Base-by-base conservation (phyloP, 139 green algal genomes). In the Chlorella ohadii region DNA sequence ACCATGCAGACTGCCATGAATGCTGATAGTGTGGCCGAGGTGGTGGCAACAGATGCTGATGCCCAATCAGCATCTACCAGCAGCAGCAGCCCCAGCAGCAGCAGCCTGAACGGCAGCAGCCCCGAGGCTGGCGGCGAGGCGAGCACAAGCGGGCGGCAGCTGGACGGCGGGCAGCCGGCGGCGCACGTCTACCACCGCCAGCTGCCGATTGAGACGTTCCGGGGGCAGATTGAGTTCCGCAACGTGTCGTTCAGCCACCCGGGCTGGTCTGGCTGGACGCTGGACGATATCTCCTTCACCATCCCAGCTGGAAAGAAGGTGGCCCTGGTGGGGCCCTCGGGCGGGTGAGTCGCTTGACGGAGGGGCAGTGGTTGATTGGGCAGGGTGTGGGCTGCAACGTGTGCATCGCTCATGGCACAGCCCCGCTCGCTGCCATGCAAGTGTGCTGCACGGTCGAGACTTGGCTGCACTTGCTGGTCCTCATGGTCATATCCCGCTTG, bases 301-400 rank as follows among this genome's bases (percentile, higher is more conserved):
- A 83, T 96, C 15, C 81, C 70, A 19, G 47, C 84, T 11, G 89
- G 91, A 23, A 85, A 86, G 38, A 94, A 87, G 2, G 84, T 93
- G 63, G 93, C 93, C n/a, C 87, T 96, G 20, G 91, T 96, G 56
- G 93, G 93, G 2, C 82, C 86, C 44, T 88, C 28, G 7, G 27
- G 64, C n/a, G 64, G 28, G 64, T 71, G 28, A 25, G 64, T 39
- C n/a, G n/a, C 3, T 3, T 31, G 13, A 5, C 7, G n/a, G 7
- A 22, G n/a, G n/a, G 5, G 11, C 51, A 55, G 44, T 6, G 11
- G 44, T 6, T 16, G 11, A 22, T 59, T 9, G 44, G 44, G 44
- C 44, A 51, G 9, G 44, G 9, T 51, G 44, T 51, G 44, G 44
- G 7, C 7, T 51, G 44, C n/a, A 9, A 9, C 44, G 44, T 9